Percentiles rank a stretch among this genome's conserved stretches.
Evolutionary conservation across 2,329 filamentous ascomycete species (phyloP).

Genomic region (Monosporascus sp.): DNA sequence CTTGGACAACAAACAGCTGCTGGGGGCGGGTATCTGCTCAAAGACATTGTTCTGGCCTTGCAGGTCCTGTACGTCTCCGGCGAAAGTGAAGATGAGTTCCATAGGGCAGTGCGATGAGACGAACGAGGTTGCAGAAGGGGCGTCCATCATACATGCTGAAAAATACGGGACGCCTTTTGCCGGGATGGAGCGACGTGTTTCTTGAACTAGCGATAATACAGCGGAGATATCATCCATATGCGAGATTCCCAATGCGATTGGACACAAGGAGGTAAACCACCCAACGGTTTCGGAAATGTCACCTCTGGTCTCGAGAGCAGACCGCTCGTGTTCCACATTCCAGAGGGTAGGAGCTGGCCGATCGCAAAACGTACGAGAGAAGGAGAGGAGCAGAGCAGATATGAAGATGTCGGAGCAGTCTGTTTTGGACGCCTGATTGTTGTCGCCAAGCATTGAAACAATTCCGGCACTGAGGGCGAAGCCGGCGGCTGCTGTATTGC

Average conservation of each 20-base stretch:
- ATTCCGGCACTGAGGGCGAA: constrained; percentile 40
- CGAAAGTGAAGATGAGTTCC: constrained; percentile 55
- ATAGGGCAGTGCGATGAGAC: constrained; percentile 43
- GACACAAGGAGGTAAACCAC: constrained; percentile 55
- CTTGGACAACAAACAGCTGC: constrained; percentile 30
- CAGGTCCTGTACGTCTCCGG: constrained; percentile 44
- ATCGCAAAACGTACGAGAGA: constrained; percentile 50
- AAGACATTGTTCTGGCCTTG: constrained; percentile 45
- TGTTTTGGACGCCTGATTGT: constrained; percentile 43
- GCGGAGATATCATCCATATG: constrained; percentile 44
- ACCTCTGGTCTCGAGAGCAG: constrained; percentile 37
- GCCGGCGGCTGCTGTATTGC: constrained; percentile 34
- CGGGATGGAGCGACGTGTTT: constrained; percentile 39
- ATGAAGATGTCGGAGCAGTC: constrained; percentile 50
- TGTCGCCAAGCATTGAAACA: constrained; percentile 36
- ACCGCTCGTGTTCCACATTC: constrained; percentile 47
- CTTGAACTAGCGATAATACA: constrained; percentile 49
- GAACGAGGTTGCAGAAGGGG: constrained; percentile 21
- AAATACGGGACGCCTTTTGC: constrained; percentile 46
- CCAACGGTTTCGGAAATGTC: constrained; percentile 54
- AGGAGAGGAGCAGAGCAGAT: constrained; percentile 49
- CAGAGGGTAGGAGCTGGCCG: constrained; percentile 46
- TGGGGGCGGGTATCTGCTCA: constrained; percentile 38
- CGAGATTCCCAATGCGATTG: constrained; percentile 40
- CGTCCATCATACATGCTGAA: constrained; percentile 29